Conservation (phyloP, 1,284 basidiomycete genomes). For the Singerocomus inundabilis region DNA sequence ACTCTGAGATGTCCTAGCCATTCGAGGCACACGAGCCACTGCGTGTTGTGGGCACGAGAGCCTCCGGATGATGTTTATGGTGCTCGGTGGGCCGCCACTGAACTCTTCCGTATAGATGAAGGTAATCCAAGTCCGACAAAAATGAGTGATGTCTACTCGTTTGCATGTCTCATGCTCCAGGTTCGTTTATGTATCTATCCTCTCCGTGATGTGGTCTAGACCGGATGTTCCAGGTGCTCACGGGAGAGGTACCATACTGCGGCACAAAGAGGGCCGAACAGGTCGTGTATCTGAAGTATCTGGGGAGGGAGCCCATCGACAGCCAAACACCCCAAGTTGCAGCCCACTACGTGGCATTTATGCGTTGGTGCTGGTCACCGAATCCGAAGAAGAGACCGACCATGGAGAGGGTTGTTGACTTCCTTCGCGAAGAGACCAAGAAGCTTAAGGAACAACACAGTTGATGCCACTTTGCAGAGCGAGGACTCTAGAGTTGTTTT, state of each 20-base stretch:
- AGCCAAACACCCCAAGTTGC: slow-evolving; percentile 5
- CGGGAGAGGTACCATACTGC: slow-evolving; percentile 11
- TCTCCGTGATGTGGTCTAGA: background rate
- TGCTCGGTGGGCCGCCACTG: slow-evolving; percentile 14
- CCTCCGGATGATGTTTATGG: background rate
- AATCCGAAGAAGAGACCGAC: slow-evolving; percentile 11
- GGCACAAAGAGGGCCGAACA: slow-evolving; percentile 11
- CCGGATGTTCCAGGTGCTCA: slow-evolving; percentile 2
- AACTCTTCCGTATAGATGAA: slow-evolving; percentile 6
- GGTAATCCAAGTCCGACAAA: slow-evolving; percentile 1
- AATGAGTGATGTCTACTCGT: slow-evolving; percentile 19
- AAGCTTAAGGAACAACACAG: background rate
- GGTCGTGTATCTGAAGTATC: slow-evolving; percentile 14
- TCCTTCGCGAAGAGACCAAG: slow-evolving; percentile 5
- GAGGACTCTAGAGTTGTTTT: too few species aligned
- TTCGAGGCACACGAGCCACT: too few species aligned
- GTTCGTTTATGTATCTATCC: background rate
- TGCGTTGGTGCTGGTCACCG: slow-evolving; percentile 13
- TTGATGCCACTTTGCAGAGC: too few species aligned
- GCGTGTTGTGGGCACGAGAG: too few species aligned
- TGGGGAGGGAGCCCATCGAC: slow-evolving; percentile 16
- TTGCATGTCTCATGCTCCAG: slow-evolving; percentile 18
- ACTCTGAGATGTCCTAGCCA: background rate
- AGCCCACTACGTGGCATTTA: slow-evolving; percentile 4
- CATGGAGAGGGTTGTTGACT: slow-evolving; percentile 8